phyloP scores from a whole-genome alignment of 257 asterid species.

The Cinchona pubescens region DNA sequence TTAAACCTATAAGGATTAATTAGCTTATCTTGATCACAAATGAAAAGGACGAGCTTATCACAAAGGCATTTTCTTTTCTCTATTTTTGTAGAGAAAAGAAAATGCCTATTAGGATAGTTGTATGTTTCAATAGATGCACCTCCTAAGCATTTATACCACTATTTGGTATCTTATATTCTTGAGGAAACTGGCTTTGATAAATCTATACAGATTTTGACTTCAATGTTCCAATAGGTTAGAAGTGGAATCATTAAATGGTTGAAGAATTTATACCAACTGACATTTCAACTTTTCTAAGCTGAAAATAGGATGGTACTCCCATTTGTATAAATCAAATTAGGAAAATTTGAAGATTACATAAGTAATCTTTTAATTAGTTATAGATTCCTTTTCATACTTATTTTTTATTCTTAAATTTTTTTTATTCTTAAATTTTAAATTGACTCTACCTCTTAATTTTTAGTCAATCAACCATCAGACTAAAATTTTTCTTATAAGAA shows the following conservation, averaged over 20 bases:
- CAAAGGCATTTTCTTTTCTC: conserved; percentile 3
- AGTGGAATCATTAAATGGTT: conserved; percentile 22
- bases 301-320: conserved; percentile 13
- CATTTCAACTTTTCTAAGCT: conserved; percentile 10
- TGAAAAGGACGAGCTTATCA: background rate
- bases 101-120: background rate
- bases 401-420: no score
- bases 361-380: no score
- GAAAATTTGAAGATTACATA: no score
- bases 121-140: background rate
- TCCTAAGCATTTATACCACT: conserved; percentile 1
- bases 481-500: no score
- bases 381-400: no score
- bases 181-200: conserved; percentile 6
- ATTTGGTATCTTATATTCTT: conserved; percentile 8
- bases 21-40: conserved; percentile 3
- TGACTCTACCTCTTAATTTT: no score
- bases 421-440: no score
- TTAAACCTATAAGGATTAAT: background rate
- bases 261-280: conserved; percentile 30
- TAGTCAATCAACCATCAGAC: no score
- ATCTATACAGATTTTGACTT: conserved; percentile 23
- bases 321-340: no score
- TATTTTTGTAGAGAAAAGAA: no score
- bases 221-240: conserved; percentile 22